Percentiles rank a stretch among this genome's conserved stretches.
Evolutionary conservation across 805 yeast species (phyloP).

Genomic region (Isabelozyma gotoi): DNA sequence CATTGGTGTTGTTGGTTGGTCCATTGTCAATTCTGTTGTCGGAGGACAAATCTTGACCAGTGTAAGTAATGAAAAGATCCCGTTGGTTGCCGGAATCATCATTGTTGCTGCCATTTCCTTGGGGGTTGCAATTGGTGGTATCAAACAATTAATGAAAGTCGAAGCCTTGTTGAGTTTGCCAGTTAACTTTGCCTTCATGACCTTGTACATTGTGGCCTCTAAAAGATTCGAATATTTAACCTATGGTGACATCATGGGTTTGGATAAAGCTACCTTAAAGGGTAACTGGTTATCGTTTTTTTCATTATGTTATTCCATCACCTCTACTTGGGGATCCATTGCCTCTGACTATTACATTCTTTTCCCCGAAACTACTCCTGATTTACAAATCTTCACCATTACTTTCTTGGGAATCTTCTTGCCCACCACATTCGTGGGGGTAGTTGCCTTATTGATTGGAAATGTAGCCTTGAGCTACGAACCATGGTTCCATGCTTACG

Average conservation of each 20-base stretch:
- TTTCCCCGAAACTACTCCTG: constrained; percentile 71
- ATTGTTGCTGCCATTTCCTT: constrained; percentile 66
- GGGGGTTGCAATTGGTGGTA: constrained; percentile 74
- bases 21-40: constrained; percentile 84
- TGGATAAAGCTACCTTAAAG: constrained; percentile 42
- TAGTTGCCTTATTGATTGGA: constrained; percentile 70
- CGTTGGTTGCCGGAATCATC: constrained; percentile 71
- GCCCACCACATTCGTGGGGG: constrained; percentile 77
- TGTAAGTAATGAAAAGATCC: constrained; percentile 63
- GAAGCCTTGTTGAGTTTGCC: constrained; percentile 71
- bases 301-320: constrained; percentile 70
- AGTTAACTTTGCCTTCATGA: constrained; percentile 61
- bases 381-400: constrained; percentile 50
- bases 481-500: constrained; percentile 60
- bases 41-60: constrained; percentile 82
- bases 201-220: constrained; percentile 64
- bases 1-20: constrained; percentile 86
- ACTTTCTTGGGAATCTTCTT: constrained; percentile 66
- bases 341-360: constrained; percentile 83
- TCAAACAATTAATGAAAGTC: constrained; percentile 63
- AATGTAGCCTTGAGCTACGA: constrained; percentile 58
- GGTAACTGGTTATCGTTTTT: constrained; percentile 78
- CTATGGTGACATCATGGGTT: constrained; percentile 22
- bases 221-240: constrained; percentile 41
- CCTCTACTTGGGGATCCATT: constrained; percentile 87